Base-by-base conservation (phyloP, 2,329 filamentous ascomycete genomes). In the Colletotrichum truncatum region DNA sequence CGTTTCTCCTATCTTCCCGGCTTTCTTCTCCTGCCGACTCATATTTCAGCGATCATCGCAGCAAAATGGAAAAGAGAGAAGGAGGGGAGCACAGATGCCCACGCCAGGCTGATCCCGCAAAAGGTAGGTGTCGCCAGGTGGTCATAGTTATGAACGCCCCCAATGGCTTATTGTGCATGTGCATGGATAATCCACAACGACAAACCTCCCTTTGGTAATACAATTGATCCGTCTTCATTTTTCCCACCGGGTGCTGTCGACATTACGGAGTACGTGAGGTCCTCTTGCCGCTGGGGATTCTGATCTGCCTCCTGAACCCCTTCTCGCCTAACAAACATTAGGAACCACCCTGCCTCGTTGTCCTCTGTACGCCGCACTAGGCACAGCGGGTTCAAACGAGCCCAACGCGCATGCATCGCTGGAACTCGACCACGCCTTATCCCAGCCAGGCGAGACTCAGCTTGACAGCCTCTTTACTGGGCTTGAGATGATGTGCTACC, bases 311-410 rank as follows among this genome's bases (percentile, higher is more conserved):
- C 49, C 18, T 53, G 32, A 53, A 28, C n/a, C 45, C 25, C 41
- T 45, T 26, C 41, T 45, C 21, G 41, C 39, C 39, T 43, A 43
- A 18, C 8, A 11, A 43, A n/a, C 39, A 46, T 46, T 23, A 23
- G n/a, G n/a, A n/a, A n/a, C n/a, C n/a, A 18, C 48, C 28, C 16
- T 52, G 48, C 48, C 25, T 52, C 30, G 36, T 52, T 56, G 41
- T n/a, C 58, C 56, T 56, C 58, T 39, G 39, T 46, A 62, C 52
- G 53, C 34, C 59, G 45, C 59, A 63, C 49, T 48, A 63, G 43
- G 34, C 45, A 52, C 45, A 36, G 54, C 54, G 53, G 34, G 53
- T 52, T 51, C 60, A 43, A 64, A 64, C 46, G 54, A 59, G 54
- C 60, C 54, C 46, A 45, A 64, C 54, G 46, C 54, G 60, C 60